Conservation (phyloP, 345 rosid species). For the Physaria fendleri region DNA sequence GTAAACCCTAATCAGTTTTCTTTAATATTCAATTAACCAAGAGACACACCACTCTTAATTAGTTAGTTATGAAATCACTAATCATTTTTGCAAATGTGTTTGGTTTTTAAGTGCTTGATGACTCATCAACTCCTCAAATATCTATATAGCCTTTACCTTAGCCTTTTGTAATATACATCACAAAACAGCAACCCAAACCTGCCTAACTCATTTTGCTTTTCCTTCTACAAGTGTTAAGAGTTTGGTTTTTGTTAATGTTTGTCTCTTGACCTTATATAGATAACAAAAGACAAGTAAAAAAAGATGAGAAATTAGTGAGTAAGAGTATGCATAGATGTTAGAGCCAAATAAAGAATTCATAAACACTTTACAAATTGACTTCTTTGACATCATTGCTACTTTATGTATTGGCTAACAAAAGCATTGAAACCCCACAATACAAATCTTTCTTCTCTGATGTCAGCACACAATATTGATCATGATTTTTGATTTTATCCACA, state of each 20-base stretch:
- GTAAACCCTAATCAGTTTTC: not conserved
- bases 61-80: not conserved
- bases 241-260: conserved; percentile 1
- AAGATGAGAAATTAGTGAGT: not conserved
- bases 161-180: conserved; percentile 21
- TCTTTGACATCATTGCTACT: conserved; percentile 33
- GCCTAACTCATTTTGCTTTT: conserved; percentile 30
- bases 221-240: not conserved
- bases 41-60: not conserved
- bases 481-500: no score
- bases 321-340: not conserved
- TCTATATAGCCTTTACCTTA: conserved; percentile 24
- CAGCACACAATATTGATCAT: no score
- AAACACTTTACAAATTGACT: conserved; percentile 44
- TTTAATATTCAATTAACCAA: not conserved
- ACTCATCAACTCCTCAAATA: conserved; percentile 33
- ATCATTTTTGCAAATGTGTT: conserved; percentile 11
- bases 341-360: conserved; percentile 1
- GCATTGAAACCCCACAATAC: conserved; percentile 42
- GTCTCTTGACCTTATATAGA: not conserved
- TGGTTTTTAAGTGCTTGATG: conserved; percentile 33
- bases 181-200: conserved; percentile 24
- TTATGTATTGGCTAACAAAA: conserved; percentile 27
- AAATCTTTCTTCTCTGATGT: conserved; percentile 19
- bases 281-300: not conserved